Evolutionary conservation across 2,329 filamentous ascomycete species (phyloP).

Genomic region (Tolypocladium amazonense): DNA sequence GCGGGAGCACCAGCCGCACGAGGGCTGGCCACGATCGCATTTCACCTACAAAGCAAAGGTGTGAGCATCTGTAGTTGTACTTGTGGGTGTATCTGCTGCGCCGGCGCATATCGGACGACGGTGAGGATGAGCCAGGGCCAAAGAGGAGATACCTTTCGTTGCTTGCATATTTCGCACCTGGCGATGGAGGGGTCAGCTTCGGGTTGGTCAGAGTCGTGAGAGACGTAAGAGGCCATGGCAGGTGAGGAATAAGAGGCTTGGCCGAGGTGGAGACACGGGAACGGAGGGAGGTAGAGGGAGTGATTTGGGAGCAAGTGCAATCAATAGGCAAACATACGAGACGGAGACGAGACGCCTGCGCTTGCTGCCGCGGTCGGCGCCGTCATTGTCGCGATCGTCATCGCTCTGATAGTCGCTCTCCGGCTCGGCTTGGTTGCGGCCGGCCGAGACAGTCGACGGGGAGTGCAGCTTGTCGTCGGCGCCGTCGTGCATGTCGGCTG

Average conservation of each 20-base stretch:
- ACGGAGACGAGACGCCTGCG: conserved; percentile 51
- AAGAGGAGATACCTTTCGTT: conserved; percentile 53
- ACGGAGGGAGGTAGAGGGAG: background rate
- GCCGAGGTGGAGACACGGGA: background rate
- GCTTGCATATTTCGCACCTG: conserved; percentile 70
- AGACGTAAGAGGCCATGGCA: conserved; percentile 8
- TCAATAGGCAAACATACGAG: conserved; percentile 27
- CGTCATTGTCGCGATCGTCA: conserved; percentile 30
- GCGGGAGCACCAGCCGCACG: conserved; percentile 57
- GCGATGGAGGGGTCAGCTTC: conserved; percentile 25
- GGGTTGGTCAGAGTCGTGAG: conserved; percentile 4
- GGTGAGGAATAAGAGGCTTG: background rate
- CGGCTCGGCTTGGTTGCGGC: conserved; percentile 22
- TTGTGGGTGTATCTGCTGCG: background rate
- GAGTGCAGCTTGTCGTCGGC: conserved; percentile 9
- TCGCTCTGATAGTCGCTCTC: conserved; percentile 44
- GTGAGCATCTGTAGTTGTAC: background rate
- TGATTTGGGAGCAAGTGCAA: background rate
- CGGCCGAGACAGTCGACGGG: conserved; percentile 14
- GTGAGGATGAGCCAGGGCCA: background rate
- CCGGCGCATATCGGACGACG: background rate
- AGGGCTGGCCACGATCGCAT: conserved; percentile 66
- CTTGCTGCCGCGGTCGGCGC: conserved; percentile 29
- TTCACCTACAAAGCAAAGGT: conserved; percentile 44
- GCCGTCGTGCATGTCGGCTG: conserved; percentile 12